Base-by-base conservation (phyloP, 2,329 filamentous ascomycete species). In the Fonsecaea multimorphosa region DNA sequence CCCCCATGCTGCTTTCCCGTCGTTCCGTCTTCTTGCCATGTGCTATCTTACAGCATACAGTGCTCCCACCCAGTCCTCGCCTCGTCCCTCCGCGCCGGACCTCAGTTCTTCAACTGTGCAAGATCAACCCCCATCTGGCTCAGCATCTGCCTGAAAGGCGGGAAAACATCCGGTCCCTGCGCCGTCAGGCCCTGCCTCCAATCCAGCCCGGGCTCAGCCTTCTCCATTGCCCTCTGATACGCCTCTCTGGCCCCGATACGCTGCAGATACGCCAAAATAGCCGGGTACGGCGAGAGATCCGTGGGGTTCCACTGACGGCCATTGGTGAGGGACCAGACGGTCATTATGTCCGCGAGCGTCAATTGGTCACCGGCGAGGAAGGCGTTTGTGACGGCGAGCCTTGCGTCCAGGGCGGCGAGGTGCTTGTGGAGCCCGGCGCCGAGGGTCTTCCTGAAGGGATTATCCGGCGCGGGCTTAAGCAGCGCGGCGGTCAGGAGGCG, bases 261-360 rank as follows among this genome's bases (percentile, higher is more conserved):
- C 70, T 78, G 63, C 32, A 87, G 71, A 66, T 83, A 87, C 0
- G 66, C 70, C 34, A 86, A 56, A 5, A 87, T 77, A 54, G 78
- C 78, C 1, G 73, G 68, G 68, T 84, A 83, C 0, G 71, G 73
- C 1, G 65, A 69, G 56, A 87, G 68, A 57, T 79, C 77, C 52
- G 77, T 78, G 1, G 80, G 79, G 27, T 76, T 75, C 68, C 86
- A 89, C 56, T 79, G 78, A 16, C 88, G 79, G 81, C 86, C 82
- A 1, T 87, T 90, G 0, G 87, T 89, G 36, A 91, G 76, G 14
- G 81, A 79, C 71, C 84, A 89, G 0, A 88, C 80, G 3, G 77
- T 78, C 86, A 91, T 89, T 44, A 89, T 79, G 75, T 91, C 89
- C 1, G 89, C 89, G 0, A 81, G 86, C 0, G 86, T 89, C 64